Percentiles rank a stretch among this genome's conserved stretches.
Conservation (phyloP, 2,329 filamentous ascomycete species). For the Monosporascus sp. region DNA sequence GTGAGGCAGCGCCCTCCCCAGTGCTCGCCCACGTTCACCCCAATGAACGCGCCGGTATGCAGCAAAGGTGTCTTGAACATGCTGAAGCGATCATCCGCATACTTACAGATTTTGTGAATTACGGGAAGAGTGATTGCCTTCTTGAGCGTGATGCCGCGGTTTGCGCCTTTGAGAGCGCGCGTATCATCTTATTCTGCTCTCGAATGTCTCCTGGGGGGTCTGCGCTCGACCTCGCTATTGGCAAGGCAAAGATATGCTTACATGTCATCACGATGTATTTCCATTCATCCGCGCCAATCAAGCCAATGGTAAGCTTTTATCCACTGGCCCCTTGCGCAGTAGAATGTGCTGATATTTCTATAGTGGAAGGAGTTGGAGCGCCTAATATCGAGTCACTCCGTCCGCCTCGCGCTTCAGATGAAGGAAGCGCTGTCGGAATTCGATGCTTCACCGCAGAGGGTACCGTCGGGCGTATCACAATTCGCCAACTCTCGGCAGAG, state of each 20-base stretch:
- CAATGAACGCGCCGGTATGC: constrained; percentile 25
- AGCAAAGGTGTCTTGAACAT: constrained; percentile 30
- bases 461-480: constrained; percentile 19
- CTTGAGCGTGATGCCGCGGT: constrained; percentile 38
- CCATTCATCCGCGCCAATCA: constrained; percentile 22
- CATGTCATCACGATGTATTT: constrained; percentile 22
- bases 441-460: constrained; percentile 10
- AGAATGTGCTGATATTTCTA: not conserved
- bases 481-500: constrained; percentile 27
- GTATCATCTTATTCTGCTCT: constrained; percentile 31
- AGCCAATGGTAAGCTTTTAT: constrained; percentile 17
- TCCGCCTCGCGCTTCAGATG: constrained; percentile 17
- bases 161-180: constrained; percentile 36
- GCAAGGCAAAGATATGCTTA: constrained; percentile 23
- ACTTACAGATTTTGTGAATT: constrained; percentile 23
- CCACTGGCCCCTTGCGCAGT: not conserved
- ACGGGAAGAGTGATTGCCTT: constrained; percentile 20
- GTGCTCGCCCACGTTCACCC: constrained; percentile 24
- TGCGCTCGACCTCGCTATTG: constrained; percentile 17
- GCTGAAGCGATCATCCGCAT: constrained; percentile 34
- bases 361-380: constrained; percentile 23
- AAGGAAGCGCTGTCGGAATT: constrained; percentile 18
- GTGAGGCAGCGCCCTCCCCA: constrained; percentile 31
- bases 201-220: constrained; percentile 13
- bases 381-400: constrained; percentile 22